A percentile compares a stretch with the other conserved stretches of the same genome.
Evolutionary conservation across 768 basidiomycete genomes (phyloP).

Genomic region (Cubamyces sp.): DNA sequence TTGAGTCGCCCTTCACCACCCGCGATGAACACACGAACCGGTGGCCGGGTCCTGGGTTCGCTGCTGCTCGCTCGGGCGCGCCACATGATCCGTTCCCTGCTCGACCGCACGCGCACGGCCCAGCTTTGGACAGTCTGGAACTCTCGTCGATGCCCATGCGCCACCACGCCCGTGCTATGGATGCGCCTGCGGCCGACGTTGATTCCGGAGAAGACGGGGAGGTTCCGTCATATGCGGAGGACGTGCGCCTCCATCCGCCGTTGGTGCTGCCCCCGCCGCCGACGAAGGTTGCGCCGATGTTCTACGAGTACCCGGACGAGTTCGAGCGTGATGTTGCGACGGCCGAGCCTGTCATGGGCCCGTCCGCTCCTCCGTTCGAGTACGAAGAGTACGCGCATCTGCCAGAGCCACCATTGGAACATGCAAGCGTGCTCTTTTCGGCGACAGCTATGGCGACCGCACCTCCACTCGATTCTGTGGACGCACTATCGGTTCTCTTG

Average conservation of each 20-base stretch:
- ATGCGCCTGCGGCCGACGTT: not conserved
- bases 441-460: conserved; percentile 6
- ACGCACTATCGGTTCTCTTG: not conserved
- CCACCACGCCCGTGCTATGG: not conserved
- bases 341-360: conserved; percentile 22
- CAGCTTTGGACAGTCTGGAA: conserved; percentile 5
- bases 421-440: not conserved
- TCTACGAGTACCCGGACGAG: conserved; percentile 35
- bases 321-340: conserved; percentile 33
- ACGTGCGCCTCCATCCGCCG: conserved; percentile 14
- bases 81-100: conserved; percentile 17
- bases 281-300: conserved; percentile 29
- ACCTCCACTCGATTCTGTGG: conserved; percentile 15
- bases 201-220: conserved; percentile 10
- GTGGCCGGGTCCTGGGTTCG: not conserved
- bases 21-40: conserved; percentile 1
- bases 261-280: conserved; percentile 32
- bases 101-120: conserved; percentile 5
- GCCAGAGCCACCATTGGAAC: conserved; percentile 1
- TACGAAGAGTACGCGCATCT: not conserved
- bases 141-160: not conserved
- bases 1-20: conserved; percentile 14
- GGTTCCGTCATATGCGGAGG: conserved; percentile 27
- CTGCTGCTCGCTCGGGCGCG: not conserved
- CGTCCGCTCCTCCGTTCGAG: conserved; percentile 33